Conservation (phyloP, 164 flowering plant genomes). For the Piper longum region DNA sequence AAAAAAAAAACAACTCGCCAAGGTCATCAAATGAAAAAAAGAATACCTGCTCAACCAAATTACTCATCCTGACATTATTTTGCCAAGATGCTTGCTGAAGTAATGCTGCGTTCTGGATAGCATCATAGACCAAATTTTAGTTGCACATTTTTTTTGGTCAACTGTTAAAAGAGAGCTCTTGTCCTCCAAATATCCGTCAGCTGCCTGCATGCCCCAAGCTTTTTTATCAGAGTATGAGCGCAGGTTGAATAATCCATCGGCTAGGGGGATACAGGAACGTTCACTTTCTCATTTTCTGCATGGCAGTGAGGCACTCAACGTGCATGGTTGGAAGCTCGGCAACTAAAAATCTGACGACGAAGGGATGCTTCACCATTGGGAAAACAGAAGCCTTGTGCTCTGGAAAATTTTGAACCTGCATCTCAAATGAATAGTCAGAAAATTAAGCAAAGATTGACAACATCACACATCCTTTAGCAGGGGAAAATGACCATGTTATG, state of each 20-base stretch:
- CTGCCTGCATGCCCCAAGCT: too few relatives aligned
- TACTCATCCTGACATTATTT: conserved; percentile 78
- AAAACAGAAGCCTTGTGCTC: conserved; percentile 67
- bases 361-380: conserved; percentile 89
- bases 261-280: too few relatives aligned
- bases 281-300: conserved; percentile 1
- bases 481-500: neutral
- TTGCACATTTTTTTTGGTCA: conserved; percentile 60
- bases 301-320: conserved; percentile 1
- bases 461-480: neutral
- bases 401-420: conserved; percentile 54
- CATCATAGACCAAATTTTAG: conserved; percentile 27
- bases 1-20: neutral
- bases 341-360: conserved; percentile 90
- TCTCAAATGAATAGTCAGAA: conserved; percentile 7
- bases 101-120: conserved; percentile 63
- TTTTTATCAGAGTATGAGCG: too few relatives aligned
- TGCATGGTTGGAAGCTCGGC: conserved; percentile 62
- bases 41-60: conserved; percentile 80
- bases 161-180: conserved; percentile 24
- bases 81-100: conserved; percentile 97
- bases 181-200: too few relatives aligned
- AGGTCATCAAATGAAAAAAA: neutral
- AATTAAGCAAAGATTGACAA: neutral
- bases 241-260: too few relatives aligned